A percentile compares a stretch with the other conserved stretches of the same genome.
These are phyloP conservation scores for Venturia carpophila DNA, from an alignment of 2,329 filamentous ascomycete species.

Conservation along the genomic window DNA sequence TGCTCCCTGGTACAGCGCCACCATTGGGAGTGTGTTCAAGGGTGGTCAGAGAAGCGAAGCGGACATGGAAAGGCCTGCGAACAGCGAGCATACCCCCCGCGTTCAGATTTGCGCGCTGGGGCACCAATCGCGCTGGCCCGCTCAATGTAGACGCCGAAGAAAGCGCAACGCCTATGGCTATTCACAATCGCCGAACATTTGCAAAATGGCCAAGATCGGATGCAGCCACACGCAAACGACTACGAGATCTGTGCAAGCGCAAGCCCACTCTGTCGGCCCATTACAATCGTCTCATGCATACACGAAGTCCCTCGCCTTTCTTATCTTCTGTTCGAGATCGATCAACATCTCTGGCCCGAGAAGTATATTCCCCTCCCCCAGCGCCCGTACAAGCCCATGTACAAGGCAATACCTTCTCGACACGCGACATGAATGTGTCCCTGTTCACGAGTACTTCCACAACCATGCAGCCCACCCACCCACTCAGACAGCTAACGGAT, in stretches of 20 bases:
- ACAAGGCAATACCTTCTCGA: conserved; percentile 31
- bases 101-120: conserved; percentile 21
- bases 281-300: conserved; percentile 54
- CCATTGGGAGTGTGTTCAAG: conserved; percentile 57
- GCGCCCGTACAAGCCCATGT: background rate
- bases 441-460: conserved; percentile 44
- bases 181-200: conserved; percentile 29
- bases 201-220: conserved; percentile 50
- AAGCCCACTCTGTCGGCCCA: conserved; percentile 56
- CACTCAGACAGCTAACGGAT: conserved; percentile 39
- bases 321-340: conserved; percentile 28
- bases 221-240: conserved; percentile 48
- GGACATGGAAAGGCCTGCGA: conserved; percentile 48
- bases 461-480: conserved; percentile 44
- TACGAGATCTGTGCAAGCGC: conserved; percentile 53
- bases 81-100: conserved; percentile 25
- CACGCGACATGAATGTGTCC: conserved; percentile 44
- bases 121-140: conserved; percentile 22
- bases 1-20: conserved; percentile 54
- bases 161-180: conserved; percentile 33
- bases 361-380: conserved; percentile 12
- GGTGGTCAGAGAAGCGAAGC: conserved; percentile 53
- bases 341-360: conserved; percentile 14
- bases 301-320: conserved; percentile 53
- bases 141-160: conserved; percentile 30